phyloP scores from a whole-genome alignment of 208 protist genomes.

The Sergeia podlipaevii region DNA sequence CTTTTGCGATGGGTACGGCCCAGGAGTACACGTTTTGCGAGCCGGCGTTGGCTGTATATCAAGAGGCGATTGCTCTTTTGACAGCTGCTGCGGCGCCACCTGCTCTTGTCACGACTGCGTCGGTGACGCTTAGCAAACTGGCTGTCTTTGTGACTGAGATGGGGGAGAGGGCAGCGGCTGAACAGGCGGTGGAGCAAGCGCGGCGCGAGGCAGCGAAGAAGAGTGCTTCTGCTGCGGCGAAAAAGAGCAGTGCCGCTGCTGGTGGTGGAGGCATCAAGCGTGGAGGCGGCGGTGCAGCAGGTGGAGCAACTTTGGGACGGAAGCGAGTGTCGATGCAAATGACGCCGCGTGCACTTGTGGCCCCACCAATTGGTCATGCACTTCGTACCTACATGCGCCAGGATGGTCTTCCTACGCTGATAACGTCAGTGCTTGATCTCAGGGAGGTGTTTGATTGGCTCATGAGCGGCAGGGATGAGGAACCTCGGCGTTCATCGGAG shows the following conservation, averaged over 20 bases:
- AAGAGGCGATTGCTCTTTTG: background rate
- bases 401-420: slow-evolving; percentile 14
- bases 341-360: slow-evolving; percentile 9
- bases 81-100: background rate
- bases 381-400: slow-evolving; percentile 15
- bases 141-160: background rate
- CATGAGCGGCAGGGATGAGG: background rate
- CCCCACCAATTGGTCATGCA: slow-evolving; percentile 17
- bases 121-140: too few relatives aligned
- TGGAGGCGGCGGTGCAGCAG: too few relatives aligned
- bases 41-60: background rate
- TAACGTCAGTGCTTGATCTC: background rate
- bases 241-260: too few relatives aligned
- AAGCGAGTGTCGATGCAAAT: slow-evolving; percentile 4
- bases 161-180: background rate
- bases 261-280: too few relatives aligned
- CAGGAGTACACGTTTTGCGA: background rate
- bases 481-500: slow-evolving; percentile 5
- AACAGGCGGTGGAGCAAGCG: background rate
- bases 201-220: slow-evolving; percentile 1
- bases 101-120: background rate
- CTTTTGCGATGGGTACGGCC: background rate
- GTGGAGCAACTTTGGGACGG: slow-evolving; percentile 3
- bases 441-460: slow-evolving; percentile 4
- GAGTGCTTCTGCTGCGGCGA: too few relatives aligned